phyloP scores from a whole-genome alignment of 2,329 filamentous ascomycete species.

The Truncatella angustata region DNA sequence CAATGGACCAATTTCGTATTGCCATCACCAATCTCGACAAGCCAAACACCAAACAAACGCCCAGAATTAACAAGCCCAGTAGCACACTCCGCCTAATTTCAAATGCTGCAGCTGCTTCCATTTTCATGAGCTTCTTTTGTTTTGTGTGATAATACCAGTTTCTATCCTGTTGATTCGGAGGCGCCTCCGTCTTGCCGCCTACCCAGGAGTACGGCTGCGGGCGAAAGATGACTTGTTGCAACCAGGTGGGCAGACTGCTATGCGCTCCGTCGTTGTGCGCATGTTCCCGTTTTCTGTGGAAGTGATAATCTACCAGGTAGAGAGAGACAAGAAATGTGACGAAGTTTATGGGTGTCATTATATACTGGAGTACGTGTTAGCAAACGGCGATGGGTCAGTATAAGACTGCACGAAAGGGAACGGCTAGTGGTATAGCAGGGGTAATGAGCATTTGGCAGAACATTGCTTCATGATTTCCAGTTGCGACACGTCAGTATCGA shows the following conservation, averaged over 20 bases:
- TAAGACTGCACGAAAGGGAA: too few relatives aligned
- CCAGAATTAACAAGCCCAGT: conserved; percentile 39
- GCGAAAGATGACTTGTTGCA: conserved; percentile 39
- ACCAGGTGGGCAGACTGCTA: conserved; percentile 35
- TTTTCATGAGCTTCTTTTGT: conserved; percentile 58
- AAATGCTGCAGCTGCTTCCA: conserved; percentile 64
- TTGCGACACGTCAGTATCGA: too few relatives aligned
- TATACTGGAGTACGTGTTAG: conserved; percentile 28
- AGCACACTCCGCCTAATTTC: conserved; percentile 56
- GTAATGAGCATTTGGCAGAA: too few relatives aligned
- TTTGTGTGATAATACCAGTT: conserved; percentile 52
- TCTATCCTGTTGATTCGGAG: conserved; percentile 20
- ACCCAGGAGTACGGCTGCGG: conserved; percentile 37
- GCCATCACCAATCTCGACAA: conserved; percentile 19
- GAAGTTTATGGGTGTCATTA: conserved; percentile 64
- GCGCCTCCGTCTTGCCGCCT: conserved; percentile 6
- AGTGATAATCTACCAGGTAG: conserved; percentile 57
- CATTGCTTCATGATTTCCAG: too few relatives aligned
- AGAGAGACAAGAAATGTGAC: conserved; percentile 65
- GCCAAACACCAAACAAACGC: conserved; percentile 19
- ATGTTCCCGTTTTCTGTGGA: conserved; percentile 46
- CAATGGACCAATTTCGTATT: neutral
- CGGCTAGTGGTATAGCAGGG: too few relatives aligned
- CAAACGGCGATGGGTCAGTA: neutral
- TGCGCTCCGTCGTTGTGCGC: neutral